Evolutionary conservation across 257 asterid genomes (phyloP), one percentile per base, ranked within the genome.

Genomic region (Coffea eugenioides): DNA sequence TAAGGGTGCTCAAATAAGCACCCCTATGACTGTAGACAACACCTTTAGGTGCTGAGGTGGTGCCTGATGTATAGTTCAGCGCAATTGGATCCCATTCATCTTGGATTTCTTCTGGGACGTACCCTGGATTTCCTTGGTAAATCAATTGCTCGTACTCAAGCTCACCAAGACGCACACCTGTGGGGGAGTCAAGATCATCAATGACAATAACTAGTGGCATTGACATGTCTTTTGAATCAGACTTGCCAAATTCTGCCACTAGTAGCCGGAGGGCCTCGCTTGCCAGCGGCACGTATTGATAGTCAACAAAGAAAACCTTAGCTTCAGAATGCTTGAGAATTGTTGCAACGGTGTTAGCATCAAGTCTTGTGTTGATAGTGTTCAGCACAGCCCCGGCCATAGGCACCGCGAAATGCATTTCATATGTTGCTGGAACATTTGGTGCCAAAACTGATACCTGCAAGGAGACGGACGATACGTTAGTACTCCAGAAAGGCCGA

Each of bases 371-470:
- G 87, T 94, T 94, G 82, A 94, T 89, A 0, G 97, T 74, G 83
- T 92, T 94, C 21, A 94, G 88, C 7, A 94, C 95, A 0, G 94
- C 98, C n/a, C 98, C 97, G 0, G 98, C 97, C 98, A 94, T 93
- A 1, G 97, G 97, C 75, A 94, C 98, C 2, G 97, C 96, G 67
- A 93, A 93, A 83, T 93, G 97, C 97, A 94, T 90, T 51, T 94
- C 98, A 66, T 92, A 90, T 84, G 86, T 67, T 0, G 98, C 97
- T 52, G 97, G 97, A 68, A 93, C 81, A n/a, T 94, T 94, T 0
- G 97, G 97, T 2, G 98, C 97, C 91, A 94, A 74, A 7, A 94
- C 97, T 0, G 97, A 94, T 3, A 92, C 98, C 98, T 94, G 36
- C 23, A 43, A 11, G 9, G 18, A 27, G 23, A 74, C 36, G 27